These are phyloP conservation scores for Ganoderma multipileum DNA, from an alignment of 1,284 basidiomycete species.

Conservation along the genomic window DNA sequence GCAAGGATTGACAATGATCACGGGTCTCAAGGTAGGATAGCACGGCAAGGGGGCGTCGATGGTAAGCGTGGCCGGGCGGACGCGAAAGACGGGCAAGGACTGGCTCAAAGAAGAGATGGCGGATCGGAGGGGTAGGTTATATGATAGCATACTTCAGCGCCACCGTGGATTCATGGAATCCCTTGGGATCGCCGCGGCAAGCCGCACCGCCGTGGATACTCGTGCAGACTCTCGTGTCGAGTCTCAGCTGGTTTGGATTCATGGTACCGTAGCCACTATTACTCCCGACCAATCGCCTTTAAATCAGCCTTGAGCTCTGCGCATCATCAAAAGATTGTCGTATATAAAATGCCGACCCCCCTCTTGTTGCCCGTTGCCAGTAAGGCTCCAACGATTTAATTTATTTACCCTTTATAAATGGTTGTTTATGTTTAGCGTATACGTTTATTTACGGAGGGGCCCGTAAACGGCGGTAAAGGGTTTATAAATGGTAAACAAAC, in stretches of 20 bases:
- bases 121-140: constrained; percentile 6
- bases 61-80: not conserved
- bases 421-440: too few species aligned
- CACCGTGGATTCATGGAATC: constrained; percentile 20
- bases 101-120: not conserved
- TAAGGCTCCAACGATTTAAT: not conserved
- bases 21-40: not conserved
- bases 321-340: too few species aligned
- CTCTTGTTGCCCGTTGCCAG: too few species aligned
- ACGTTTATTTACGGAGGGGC: not conserved
- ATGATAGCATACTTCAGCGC: constrained; percentile 1
- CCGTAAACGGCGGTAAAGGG: too few species aligned
- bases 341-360: too few species aligned
- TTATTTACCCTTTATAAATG: not conserved
- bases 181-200: constrained; percentile 15
- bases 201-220: constrained; percentile 25
- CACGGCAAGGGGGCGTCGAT: not conserved
- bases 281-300: too few species aligned
- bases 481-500: not conserved
- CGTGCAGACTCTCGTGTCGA: too few species aligned
- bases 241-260: too few species aligned
- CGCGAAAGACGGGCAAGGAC: not conserved
- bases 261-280: too few species aligned
- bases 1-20: not conserved
- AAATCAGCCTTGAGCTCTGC: too few species aligned